Percentiles rank a stretch among this genome's conserved stretches.
These are phyloP conservation scores for Metarhizium sp. DNA, from an alignment of 2,329 filamentous ascomycete species.

Conservation along the genomic window DNA sequence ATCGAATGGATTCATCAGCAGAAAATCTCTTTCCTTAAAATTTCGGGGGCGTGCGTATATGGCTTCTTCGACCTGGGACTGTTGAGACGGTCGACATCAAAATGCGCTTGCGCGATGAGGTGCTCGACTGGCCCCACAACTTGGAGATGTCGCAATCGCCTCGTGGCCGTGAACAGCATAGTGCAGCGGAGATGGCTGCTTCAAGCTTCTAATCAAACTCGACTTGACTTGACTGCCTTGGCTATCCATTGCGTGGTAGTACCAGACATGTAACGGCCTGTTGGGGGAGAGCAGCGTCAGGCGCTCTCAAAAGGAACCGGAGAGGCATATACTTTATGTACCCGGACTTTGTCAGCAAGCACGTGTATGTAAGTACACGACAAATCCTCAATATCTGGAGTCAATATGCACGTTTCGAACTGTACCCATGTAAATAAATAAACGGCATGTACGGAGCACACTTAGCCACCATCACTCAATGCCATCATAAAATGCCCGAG, in stretches of 20 bases:
- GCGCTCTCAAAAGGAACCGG: too few relatives aligned
- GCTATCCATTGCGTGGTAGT: too few relatives aligned
- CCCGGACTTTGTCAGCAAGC: neutral
- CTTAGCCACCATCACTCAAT: too few relatives aligned
- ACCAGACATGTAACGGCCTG: neutral
- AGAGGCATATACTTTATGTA: too few relatives aligned
- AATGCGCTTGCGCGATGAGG: constrained; percentile 4
- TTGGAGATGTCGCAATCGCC: constrained; percentile 8
- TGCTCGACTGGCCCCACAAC: constrained; percentile 4
- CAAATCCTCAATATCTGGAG: neutral
- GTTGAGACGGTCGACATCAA: neutral
- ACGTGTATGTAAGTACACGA: too few relatives aligned
- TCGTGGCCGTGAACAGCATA: constrained; percentile 1
- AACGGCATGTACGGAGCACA: neutral
- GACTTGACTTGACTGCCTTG: too few relatives aligned
- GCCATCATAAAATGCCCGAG: too few relatives aligned
- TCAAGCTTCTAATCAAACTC: neutral
- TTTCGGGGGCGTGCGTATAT: neutral
- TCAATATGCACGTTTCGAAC: too few relatives aligned
- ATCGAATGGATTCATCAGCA: too few relatives aligned
- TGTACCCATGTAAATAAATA: too few relatives aligned
- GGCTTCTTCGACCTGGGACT: neutral
- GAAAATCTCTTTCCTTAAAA: neutral
- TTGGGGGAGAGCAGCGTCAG: neutral
- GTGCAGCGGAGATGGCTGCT: neutral